A percentile compares a stretch with the other conserved stretches of the same genome.
Evolutionary conservation across 2,329 filamentous ascomycete genomes (phyloP).

Genomic region (Corniculantispora saksenae): DNA sequence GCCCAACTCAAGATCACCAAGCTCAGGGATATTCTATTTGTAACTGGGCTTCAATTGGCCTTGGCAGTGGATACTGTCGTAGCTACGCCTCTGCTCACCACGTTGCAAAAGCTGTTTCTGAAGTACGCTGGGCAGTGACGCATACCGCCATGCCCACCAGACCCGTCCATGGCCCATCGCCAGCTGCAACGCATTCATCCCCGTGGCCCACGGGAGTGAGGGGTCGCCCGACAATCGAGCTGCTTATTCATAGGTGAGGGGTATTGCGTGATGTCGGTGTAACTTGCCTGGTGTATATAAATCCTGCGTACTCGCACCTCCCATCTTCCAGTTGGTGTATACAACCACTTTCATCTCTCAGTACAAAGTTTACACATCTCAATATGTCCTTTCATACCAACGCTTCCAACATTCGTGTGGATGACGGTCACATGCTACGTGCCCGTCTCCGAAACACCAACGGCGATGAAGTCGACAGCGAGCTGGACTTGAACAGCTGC

Average conservation of each 20-base stretch:
- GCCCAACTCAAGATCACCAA: not conserved
- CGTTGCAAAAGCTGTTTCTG: not conserved
- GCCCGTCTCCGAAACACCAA: conserved; percentile 32
- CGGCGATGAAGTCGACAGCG: conserved; percentile 39
- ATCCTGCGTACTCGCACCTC: not conserved
- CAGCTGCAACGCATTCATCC: not conserved
- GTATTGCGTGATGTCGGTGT: conserved; percentile 3
- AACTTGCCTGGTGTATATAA: not conserved
- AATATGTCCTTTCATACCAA: conserved; percentile 47
- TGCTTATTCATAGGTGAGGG: conserved; percentile 5
- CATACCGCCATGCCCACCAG: conserved; percentile 10
- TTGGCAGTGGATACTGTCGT: not conserved
- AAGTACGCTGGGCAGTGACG: conserved; percentile 1
- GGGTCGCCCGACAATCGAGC: conserved; percentile 5
- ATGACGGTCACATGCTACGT: conserved; percentile 53
- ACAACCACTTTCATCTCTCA: not conserved
- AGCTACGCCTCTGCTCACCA: not conserved
- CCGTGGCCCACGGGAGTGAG: not conserved
- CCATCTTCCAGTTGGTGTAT: no score
- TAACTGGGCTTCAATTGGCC: not conserved
- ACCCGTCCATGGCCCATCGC: conserved; percentile 8
- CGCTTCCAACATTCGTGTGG: conserved; percentile 47
- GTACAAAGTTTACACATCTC: not conserved
- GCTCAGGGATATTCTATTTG: not conserved
- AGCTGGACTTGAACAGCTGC: conserved; percentile 51